Percentiles rank a stretch among this genome's conserved stretches.
phyloP scores from a whole-genome alignment of 2,329 filamentous ascomycete genomes.

The Stemphylium lycopersici region DNA sequence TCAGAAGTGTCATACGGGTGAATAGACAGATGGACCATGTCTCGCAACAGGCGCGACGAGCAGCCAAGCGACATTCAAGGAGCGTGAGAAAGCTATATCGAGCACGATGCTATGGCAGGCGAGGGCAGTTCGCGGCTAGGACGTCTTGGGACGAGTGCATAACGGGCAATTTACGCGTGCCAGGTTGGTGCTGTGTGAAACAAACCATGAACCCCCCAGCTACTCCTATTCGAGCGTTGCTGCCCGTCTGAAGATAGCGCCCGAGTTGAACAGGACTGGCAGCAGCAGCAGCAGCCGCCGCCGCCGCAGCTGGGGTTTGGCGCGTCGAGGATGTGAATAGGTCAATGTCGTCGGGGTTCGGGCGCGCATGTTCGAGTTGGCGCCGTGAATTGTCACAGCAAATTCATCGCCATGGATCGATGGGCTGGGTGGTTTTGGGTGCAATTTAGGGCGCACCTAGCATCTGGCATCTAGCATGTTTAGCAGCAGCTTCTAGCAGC shows the following conservation, averaged over 20 bases:
- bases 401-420: background rate
- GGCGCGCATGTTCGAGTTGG: too few species aligned
- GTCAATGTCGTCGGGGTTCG: too few species aligned
- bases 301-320: background rate
- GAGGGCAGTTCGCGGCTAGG: background rate
- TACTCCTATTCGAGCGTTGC: slow-evolving; percentile 3
- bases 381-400: too few species aligned
- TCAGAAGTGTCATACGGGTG: background rate
- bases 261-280: background rate
- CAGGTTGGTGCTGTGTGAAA: slow-evolving; percentile 35
- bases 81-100: slow-evolving; percentile 1
- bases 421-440: slow-evolving; percentile 1
- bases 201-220: slow-evolving; percentile 13
- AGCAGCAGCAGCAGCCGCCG: background rate
- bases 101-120: background rate
- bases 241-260: background rate
- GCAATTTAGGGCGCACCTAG: slow-evolving; percentile 11
- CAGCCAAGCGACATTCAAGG: slow-evolving; percentile 7
- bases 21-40: background rate
- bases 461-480: background rate
- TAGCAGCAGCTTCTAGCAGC: background rate
- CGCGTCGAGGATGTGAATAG: background rate
- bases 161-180: slow-evolving; percentile 38
- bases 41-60: background rate
- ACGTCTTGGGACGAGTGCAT: slow-evolving; percentile 22